Base-by-base conservation (phyloP, 2,329 filamentous ascomycete genomes). In the Plectosphaerella cucumerina region DNA sequence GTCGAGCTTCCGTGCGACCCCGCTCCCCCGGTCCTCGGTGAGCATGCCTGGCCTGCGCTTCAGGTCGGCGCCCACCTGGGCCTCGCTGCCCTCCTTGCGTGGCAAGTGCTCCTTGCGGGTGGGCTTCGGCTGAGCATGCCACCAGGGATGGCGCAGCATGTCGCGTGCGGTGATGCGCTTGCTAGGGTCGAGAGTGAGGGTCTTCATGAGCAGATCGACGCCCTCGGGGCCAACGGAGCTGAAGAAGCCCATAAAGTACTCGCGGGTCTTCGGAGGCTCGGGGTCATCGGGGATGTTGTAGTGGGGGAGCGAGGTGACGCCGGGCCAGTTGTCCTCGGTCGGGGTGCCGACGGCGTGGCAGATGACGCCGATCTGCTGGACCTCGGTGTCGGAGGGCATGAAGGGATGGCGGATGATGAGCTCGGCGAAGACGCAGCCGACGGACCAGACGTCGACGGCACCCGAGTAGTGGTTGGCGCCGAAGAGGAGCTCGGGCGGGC, bases 291-390 rank as follows among this genome's bases (percentile, higher is more conserved):
- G 79, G 1, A 87, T 80, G n/a, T 91, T 82, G 69, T 94, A 99
- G 53, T 86, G 86, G 14, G 85, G 84, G 11, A 99, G 75, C 56
- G 84, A 84, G 5, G 85, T 85, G 8, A 99, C 92, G 23, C 93
- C 93, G 1, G 94, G 92, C 94, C 94, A 99, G 65, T 91, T 93
- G 15, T 94, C 89, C 65, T 99, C 94, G 5, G 85, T 94, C 0
- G 94, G 94, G 0, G 91, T 95, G 52, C 94, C 94, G 56, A 97
- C 84, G 49, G 86, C 85, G 62, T 90, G 84, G 65, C 86, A 90
- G 56, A 97, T 95, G 59, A 93, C 80, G 52, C 82, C 79, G 58
- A 97, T 81, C 73, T 97, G 92, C 62, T 93, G 84, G 56, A 97
- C 77, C 65, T 97, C 94, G 2, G 84, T 89, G 64, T 89, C 86